Base-by-base conservation (phyloP, 148 eudicot species). In the Fagopyrum esculentum region DNA sequence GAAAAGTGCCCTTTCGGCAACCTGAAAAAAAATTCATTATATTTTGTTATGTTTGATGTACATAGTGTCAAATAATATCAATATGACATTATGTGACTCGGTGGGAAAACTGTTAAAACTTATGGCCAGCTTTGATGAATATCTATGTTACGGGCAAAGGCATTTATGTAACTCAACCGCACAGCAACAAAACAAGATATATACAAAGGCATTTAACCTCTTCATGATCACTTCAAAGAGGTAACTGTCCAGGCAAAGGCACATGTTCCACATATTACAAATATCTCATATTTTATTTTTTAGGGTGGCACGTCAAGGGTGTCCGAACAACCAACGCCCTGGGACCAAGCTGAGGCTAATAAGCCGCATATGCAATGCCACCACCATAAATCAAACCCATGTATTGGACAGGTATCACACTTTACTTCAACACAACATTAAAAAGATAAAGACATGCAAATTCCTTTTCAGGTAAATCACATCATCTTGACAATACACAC, bases 1-100 rank as follows among this genome's bases (percentile, higher is more conserved):
- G 85, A 90, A 90, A 13, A 94, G 87, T 57, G 97, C 93, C 83
- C 98, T 88, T 78, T 94, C 98, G 57, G 98, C 98, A 73, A 94
- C 98, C 98, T 94, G 86, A 63, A 78, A 13, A 26, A 47, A 15
- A 57, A 6, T 64, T 64, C 46, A 40, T 17, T 10, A 40, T 0
- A 59, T 59, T 11, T 59, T 22, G 26, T 22, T 6, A 9, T 22
- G 35, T 6, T 35, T 35, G 40, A 35, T 35, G 3, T 35, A 35
- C 40, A 35, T 35, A 35, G 40, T 35, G 40, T 35, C 2, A 35
- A 35, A 35, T 35, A 35, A 35, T 35, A 35, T 2, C 40, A 35
- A 35, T 35, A 35, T 1, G 40, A 35, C 40, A 35, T 49, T 6
- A 49, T 8, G 15, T 49, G 12, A 49, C 52, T 49, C 52, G 6